Percentiles rank a stretch among this genome's conserved stretches.
phyloP scores from a whole-genome alignment of 2,329 filamentous ascomycete species.

The Aspergillus texensis region DNA sequence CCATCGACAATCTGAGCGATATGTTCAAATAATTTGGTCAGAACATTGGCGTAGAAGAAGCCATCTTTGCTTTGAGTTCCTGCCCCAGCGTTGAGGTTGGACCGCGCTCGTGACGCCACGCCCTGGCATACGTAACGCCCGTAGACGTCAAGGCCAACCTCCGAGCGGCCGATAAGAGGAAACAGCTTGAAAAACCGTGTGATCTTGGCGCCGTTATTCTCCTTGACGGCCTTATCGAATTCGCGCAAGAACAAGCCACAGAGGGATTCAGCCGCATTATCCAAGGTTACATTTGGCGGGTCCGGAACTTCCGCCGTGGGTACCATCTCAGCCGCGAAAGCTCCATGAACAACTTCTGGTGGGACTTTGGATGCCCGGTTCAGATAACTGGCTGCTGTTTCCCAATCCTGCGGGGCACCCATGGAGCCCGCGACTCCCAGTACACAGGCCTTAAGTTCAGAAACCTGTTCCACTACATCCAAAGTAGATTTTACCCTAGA shows the following conservation, averaged over 20 bases:
- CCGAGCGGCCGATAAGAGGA: conserved; percentile 84
- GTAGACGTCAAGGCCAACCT: conserved; percentile 91
- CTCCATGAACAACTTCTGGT: conserved; percentile 74
- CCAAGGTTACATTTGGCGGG: conserved; percentile 80
- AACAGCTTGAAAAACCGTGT: conserved; percentile 98
- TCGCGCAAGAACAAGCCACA: conserved; percentile 90
- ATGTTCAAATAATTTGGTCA: conserved; percentile 94
- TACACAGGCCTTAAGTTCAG: conserved; percentile 94
- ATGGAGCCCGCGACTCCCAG: conserved; percentile 93
- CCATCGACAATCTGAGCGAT: conserved; percentile 95
- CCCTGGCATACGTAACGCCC: conserved; percentile 95
- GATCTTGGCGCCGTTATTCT: conserved; percentile 84
- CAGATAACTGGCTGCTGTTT: conserved; percentile 89
- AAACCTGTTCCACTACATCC: conserved; percentile 90
- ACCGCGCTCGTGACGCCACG: conserved; percentile 79
- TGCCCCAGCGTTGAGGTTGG: conserved; percentile 72
- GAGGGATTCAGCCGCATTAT: conserved; percentile 83
- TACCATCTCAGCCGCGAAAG: conserved; percentile 89
- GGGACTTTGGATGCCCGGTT: conserved; percentile 81
- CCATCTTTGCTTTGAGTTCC: conserved; percentile 69
- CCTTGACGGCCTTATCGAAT: conserved; percentile 87
- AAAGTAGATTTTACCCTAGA: conserved; percentile 86
- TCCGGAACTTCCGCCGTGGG: conserved; percentile 96
- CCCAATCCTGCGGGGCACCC: conserved; percentile 98
- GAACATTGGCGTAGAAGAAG: conserved; percentile 86